Percentiles rank a stretch among this genome's conserved stretches.
Evolutionary conservation across 805 yeast genomes (phyloP).

Genomic region (Huiozyma naganishii): DNA sequence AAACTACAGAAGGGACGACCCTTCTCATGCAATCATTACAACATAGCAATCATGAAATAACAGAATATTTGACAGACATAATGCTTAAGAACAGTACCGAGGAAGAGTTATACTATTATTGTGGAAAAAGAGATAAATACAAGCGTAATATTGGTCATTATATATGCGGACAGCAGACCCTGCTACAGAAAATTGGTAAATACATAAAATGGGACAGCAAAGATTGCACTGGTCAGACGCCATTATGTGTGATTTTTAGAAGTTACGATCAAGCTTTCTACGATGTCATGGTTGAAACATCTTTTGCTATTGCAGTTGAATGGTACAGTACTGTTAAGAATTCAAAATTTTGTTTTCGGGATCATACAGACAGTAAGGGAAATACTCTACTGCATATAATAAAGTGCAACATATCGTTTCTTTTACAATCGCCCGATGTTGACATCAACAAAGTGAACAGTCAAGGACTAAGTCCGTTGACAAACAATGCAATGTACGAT

Average conservation of each 20-base stretch:
- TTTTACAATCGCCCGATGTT: conserved; percentile 25
- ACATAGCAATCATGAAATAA: conserved; percentile 37
- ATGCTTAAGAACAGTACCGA: conserved; percentile 33
- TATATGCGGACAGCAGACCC: conserved; percentile 43
- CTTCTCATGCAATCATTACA: conserved; percentile 54
- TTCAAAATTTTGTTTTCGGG: conserved; percentile 35
- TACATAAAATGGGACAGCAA: conserved; percentile 57
- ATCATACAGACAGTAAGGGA: conserved; percentile 64
- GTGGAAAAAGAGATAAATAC: conserved; percentile 40
- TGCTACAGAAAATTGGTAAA: conserved; percentile 45
- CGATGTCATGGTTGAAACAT: conserved; percentile 34
- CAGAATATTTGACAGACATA: conserved; percentile 37
- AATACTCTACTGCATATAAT: conserved; percentile 71
- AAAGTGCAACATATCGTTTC: conserved; percentile 35
- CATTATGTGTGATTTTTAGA: conserved; percentile 65
- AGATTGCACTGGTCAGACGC: conserved; percentile 65
- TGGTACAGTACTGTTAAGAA: conserved; percentile 30
- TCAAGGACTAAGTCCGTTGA: conserved; percentile 56
- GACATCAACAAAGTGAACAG: conserved; percentile 53
- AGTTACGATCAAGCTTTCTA: conserved; percentile 73
- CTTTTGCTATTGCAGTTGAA: conserved; percentile 33
- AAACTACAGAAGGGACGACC: conserved; percentile 41
- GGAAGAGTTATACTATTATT: conserved; percentile 38
- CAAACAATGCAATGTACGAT: conserved; percentile 59
- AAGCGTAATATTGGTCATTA: conserved; percentile 67